A percentile compares a stretch with the other conserved stretches of the same genome.
These are phyloP conservation scores for Hyaloscypha bicolor DNA, from an alignment of 495 filamentous ascomycete species.

Conservation along the genomic window DNA sequence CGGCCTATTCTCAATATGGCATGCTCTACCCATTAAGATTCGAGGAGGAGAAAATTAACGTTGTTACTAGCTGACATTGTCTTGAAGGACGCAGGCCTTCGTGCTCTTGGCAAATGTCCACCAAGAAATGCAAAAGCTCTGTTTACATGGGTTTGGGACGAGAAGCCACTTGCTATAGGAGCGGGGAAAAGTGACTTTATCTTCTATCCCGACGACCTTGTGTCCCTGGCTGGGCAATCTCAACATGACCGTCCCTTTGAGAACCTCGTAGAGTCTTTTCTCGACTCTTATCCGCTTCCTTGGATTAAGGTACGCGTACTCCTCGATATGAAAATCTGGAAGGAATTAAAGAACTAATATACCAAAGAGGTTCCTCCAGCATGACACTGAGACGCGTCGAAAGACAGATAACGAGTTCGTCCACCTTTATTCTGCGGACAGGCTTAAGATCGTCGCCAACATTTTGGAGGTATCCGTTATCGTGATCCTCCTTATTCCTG, in stretches of 20 bases:
- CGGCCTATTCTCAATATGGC: conserved; percentile 6
- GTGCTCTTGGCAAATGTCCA: conserved; percentile 1
- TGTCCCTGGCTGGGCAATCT: not conserved
- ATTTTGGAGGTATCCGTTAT: conserved; percentile 1
- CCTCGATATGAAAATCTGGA: not conserved
- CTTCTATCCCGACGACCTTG: conserved; percentile 12
- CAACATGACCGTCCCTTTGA: not conserved
- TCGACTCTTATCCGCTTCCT: not conserved
- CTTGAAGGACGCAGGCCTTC: not conserved
- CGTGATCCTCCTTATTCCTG: conserved; percentile 10
- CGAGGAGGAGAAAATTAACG: not conserved
- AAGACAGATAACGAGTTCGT: conserved; percentile 17
- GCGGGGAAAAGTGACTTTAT: conserved; percentile 13
- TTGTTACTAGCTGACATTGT: not conserved
- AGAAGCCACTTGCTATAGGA: not conserved
- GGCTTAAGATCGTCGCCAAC: not conserved
- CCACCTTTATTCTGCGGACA: not conserved
- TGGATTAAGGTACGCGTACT: not conserved
- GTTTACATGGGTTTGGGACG: not conserved
- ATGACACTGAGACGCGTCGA: not conserved
- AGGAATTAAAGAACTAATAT: not conserved
- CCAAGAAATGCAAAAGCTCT: not conserved
- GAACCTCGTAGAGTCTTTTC: conserved; percentile 5
- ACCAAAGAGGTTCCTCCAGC: conserved; percentile 5
- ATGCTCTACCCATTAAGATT: not conserved